Percentiles rank a stretch among this genome's conserved stretches.
phyloP scores from a whole-genome alignment of 1,284 basidiomycete genomes.

The Sphagnurus paluster region DNA sequence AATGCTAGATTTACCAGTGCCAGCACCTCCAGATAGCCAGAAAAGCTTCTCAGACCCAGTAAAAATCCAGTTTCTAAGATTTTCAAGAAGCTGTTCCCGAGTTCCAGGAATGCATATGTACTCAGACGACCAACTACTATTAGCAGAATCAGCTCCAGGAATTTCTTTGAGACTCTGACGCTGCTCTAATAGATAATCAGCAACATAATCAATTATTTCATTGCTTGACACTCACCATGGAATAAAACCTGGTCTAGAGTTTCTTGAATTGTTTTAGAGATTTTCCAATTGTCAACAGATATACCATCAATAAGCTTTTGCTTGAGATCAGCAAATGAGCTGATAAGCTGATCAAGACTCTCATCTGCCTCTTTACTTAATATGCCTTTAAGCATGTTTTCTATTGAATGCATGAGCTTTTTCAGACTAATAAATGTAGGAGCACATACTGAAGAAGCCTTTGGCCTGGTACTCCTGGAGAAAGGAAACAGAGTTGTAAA shows the following conservation, averaged over 20 bases:
- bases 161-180: background rate
- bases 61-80: background rate
- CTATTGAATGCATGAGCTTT: background rate
- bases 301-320: background rate
- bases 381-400: background rate
- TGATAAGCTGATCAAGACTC: background rate
- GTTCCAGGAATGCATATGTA: background rate
- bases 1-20: slow-evolving; percentile 3
- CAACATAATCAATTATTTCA: background rate
- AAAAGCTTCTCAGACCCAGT: background rate
- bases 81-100: background rate
- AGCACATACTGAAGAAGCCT: background rate
- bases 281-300: background rate
- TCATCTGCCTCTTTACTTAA: background rate
- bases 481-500: background rate
- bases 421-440: background rate
- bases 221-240: background rate
- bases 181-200: background rate
- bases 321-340: background rate
- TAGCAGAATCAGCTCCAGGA: background rate
- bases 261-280: background rate
- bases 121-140: background rate
- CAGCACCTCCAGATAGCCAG: slow-evolving; percentile 5
- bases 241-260: background rate
- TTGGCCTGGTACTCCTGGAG: background rate